Evolutionary conservation across 768 basidiomycete species (phyloP), one percentile per base, ranked within the genome.

Genomic region (Megacollybia marginata): DNA sequence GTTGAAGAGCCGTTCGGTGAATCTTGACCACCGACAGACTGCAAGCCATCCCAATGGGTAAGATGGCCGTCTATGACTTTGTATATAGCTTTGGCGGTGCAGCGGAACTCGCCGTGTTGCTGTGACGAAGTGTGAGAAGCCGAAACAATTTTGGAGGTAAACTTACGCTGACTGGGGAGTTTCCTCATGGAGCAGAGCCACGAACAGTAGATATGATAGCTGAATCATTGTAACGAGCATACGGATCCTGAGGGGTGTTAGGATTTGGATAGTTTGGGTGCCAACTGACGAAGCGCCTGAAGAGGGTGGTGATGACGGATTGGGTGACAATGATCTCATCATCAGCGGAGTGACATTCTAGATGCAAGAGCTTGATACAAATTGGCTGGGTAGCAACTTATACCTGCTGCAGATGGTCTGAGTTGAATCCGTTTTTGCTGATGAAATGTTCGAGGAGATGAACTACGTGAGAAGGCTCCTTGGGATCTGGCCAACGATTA

Each of bases 401-500:
- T n/a, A n/a, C n/a, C n/a, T n/a, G n/a, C n/a, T n/a, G n/a, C n/a
- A n/a, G n/a, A n/a, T n/a, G n/a, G n/a, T n/a, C n/a, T n/a, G n/a
- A n/a, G n/a, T n/a, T n/a, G n/a, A n/a, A n/a, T n/a, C n/a, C n/a
- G n/a, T 99, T 98, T 77, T 95, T 97, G 67, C 86, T 88, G 73
- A 98, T 96, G 76, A 99, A 99, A n/a, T 96, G 85, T 64, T 99
- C 96, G 55, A 99, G 83, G 59, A 99, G 90, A 61, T 99, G 96
- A 47, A 99, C 88, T 68, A 99, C 92, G 62, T 95, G 87, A 67
- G 90, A 84, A 60, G 93, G 92, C 69, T 99, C 96, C 72, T 92
- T 87, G 57, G 96, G 95, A 77, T 99, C 96, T 62, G 94, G 89
- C 58, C 92, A 88, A 64, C 96, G 91, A 73, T 93, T 95, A 48